Base-by-base conservation (phyloP, 1,284 basidiomycete species). In the Apiotrichum gracile region DNA sequence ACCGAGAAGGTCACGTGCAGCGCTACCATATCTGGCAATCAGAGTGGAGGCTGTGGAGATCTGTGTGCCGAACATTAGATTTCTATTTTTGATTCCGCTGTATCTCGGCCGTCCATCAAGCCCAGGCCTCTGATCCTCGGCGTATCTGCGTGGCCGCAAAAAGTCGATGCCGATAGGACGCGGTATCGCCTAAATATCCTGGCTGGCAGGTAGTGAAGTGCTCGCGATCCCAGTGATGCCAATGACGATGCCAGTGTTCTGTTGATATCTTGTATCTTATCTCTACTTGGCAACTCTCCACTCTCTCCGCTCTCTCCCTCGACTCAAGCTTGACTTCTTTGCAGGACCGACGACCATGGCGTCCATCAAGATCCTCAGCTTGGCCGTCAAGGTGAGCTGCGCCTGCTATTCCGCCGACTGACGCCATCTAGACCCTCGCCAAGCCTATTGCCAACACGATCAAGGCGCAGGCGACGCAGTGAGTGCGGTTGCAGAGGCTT, bases 401-500 rank as follows among this genome's bases (percentile, higher is more conserved):
- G 22, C 31, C 47, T 31, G 9, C 26, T 29, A 6, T 10, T 22
- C 14, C 25, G 12, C 26, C 9, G 33, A 21, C 33, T 17, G 14
- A 27, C 45, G 26, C 24, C 16, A 35, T 21, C 10, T 35, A 90
- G 88, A 91, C 87, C 27, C 70, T 90, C 67, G 88, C 88, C 49
- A 91, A 91, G 76, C 88, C 88, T 38, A 89, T 91, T 61, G 85
- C 86, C 40, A 79, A 79, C 49, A 80, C 80, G 46, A 78, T 91
- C 52, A 91, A 86, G 75, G 78, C 79, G 37, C 88, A 90, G 69
- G 88, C 86, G 2, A 84, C 82, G 60, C 81, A 89, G 88, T 90
- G 65, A 63, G 84, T 63, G 75, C 14, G 29, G 24, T 10, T 31
- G 31, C 31, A 31, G 31, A 31, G 2, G 10, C 31, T 3, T 10